These are phyloP conservation scores for Pseudocercospora crystallina DNA, from an alignment of 2,329 filamentous ascomycete species.

Conservation along the genomic window DNA sequence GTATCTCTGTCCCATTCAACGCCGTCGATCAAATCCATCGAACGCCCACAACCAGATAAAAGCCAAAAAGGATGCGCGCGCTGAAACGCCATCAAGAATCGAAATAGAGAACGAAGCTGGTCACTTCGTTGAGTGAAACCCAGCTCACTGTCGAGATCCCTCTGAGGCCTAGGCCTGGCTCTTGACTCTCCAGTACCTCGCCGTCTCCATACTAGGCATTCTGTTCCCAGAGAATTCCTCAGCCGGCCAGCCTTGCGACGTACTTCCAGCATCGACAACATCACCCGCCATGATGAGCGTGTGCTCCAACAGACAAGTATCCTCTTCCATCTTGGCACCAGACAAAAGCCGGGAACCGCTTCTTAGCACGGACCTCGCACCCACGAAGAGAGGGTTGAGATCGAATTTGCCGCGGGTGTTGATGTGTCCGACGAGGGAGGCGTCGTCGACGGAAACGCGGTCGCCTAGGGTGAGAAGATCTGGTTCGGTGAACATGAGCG, in stretches of 20 bases:
- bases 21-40: too few species aligned
- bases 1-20: too few species aligned
- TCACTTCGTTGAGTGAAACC: too few species aligned
- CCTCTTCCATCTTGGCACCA: conserved; percentile 54
- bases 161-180: too few species aligned
- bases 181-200: conserved; percentile 19
- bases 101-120: too few species aligned
- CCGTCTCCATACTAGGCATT: conserved; percentile 29
- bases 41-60: too few species aligned
- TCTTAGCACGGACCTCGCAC: conserved; percentile 54
- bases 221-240: conserved; percentile 39
- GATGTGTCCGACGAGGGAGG: conserved; percentile 57
- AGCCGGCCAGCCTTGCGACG: conserved; percentile 59
- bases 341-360: conserved; percentile 54
- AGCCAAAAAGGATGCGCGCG: too few species aligned
- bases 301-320: conserved; percentile 57
- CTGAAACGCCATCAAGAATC: too few species aligned
- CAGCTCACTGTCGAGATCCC: too few species aligned
- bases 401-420: conserved; percentile 59
- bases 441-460: conserved; percentile 56
- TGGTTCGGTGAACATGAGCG: conserved; percentile 58
- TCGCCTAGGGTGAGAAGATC: conserved; percentile 57
- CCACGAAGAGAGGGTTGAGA: conserved; percentile 53
- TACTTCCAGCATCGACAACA: conserved; percentile 51
- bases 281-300: conserved; percentile 60